Evolutionary conservation across 2,329 filamentous ascomycete species (phyloP), one percentile per base, ranked within the genome.

Genomic region (Paracamarosporium sp.): DNA sequence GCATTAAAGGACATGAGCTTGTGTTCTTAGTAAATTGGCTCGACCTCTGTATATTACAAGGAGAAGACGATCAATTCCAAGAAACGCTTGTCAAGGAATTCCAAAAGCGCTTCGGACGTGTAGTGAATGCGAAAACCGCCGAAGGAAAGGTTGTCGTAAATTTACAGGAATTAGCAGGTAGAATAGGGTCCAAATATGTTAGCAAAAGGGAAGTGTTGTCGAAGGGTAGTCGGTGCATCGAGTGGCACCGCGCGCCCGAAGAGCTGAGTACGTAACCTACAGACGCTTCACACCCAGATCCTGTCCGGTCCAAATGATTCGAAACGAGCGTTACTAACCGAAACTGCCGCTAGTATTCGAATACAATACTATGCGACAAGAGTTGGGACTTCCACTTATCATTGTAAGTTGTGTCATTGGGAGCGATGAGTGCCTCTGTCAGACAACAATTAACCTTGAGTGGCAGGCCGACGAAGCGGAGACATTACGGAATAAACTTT

Each of bases 161-260:
- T 24, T 11, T 41, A n/a, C 48, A 51, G 33, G 48, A 51, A 28
- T 24, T 51, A 25, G 48, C 48, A 5, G 36, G 36, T 17, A 25
- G 28, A 31, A 51, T 38, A 30, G 48, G 48, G n/a, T 51, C 48
- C 25, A 51, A 51, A 12, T 51, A 41, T 41, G 48, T 43, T 9
- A 51, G 48, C 25, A 41, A 51, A 30, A 41, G 27, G 7, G 48
- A 51, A 27, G 48, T 51, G 3, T 13, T 51, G 11, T 41, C 48
- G 1, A 38, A 38, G 27, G 48, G 48, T 6, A 51, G 48, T 27
- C 35, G 48, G n/a, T 51, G 48, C 17, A 51, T 51, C 20, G 48
- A 51, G 33, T 51, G 48, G 48, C 48, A 51, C 33, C 48, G 48
- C 36, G 48, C 48, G 48, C 48, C 48, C 15, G 48, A 51, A 24